Evolutionary conservation across 805 yeast genomes (phyloP).

Genomic region (Suhomyces kilbournensis): DNA sequence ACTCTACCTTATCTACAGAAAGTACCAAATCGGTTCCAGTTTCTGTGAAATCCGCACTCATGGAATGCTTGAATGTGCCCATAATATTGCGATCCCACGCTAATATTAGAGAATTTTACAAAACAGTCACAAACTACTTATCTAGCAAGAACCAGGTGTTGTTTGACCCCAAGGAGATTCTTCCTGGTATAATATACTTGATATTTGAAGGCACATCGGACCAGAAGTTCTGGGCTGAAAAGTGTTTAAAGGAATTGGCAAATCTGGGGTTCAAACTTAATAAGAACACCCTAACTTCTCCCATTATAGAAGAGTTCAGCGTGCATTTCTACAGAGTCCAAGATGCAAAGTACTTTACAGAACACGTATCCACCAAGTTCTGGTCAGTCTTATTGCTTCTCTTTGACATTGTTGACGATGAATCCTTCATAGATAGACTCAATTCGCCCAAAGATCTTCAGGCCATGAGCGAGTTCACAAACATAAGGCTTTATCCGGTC

Average conservation of each 20-base stretch:
- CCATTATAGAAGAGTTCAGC: constrained; percentile 55
- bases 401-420: constrained; percentile 30
- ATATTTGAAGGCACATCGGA: constrained; percentile 50
- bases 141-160: background rate
- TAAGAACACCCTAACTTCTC: constrained; percentile 10
- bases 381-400: constrained; percentile 45
- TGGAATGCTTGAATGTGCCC: constrained; percentile 9
- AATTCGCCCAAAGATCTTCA: constrained; percentile 28
- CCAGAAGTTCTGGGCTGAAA: constrained; percentile 50
- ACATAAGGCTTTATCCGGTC: constrained; percentile 34
- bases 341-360: constrained; percentile 47
- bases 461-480: constrained; percentile 25
- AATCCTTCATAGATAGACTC: constrained; percentile 29
- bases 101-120: constrained; percentile 2
- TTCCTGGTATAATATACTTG: constrained; percentile 54
- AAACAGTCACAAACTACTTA: background rate
- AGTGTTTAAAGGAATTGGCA: constrained; percentile 6
- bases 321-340: constrained; percentile 52
- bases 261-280: constrained; percentile 2
- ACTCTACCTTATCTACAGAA: background rate
- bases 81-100: constrained; percentile 4
- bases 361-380: constrained; percentile 39
- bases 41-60: background rate
- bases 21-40: background rate
- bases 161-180: background rate